Base-by-base conservation (phyloP, 352 stramenopile genomes). In the Pythium monospermum region DNA sequence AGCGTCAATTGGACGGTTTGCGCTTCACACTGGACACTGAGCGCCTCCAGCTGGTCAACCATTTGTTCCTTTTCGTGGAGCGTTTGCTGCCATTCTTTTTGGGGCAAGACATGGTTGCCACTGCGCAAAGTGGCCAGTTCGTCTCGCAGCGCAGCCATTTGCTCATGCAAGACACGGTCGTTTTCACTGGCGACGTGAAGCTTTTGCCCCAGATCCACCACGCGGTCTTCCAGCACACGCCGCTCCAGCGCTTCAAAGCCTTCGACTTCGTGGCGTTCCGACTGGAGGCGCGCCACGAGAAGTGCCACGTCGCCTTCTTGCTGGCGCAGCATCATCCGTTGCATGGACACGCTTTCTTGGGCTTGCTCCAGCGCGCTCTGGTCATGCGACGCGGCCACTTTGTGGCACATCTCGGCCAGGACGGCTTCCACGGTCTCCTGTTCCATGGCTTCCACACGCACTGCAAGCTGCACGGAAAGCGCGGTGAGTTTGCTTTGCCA, bases 151-250 rank as follows among this genome's bases (percentile, higher is more conserved):
- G 25, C 56, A 2, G 56, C 56, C 36, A 82, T 51, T 39, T 79
- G 38, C 27, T 53, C 31, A 0, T 33, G 39, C 6, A 49, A 6
- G 10, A 30, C 31, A 4, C 23, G 38, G 36, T 62, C 69, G 25
- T 63, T 53, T 37, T 79, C 69, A 53, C 72, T 74, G 21, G 81
- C 71, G 16, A 55, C 61, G 26, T 83, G 63, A 13, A 80, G 48
- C 25, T 69, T 71, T 19, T 64, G 77, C 53, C 82, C 73, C 26
- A 85, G 43, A 41, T 85, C 73, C 12, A 66, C 49, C 15, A 87
- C 65, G 28, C 73, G 64, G 33, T 85, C 71, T 27, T 78, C 59
- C 26, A 76, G 55, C 11, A 87, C 51, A 15, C 71, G 62, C 21
- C 66, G 71, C 56, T 87, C 76, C 19, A 83, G 62, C 5, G 62